Base-by-base conservation (phyloP, 1,284 basidiomycete species). In the Fistulina hepatica region DNA sequence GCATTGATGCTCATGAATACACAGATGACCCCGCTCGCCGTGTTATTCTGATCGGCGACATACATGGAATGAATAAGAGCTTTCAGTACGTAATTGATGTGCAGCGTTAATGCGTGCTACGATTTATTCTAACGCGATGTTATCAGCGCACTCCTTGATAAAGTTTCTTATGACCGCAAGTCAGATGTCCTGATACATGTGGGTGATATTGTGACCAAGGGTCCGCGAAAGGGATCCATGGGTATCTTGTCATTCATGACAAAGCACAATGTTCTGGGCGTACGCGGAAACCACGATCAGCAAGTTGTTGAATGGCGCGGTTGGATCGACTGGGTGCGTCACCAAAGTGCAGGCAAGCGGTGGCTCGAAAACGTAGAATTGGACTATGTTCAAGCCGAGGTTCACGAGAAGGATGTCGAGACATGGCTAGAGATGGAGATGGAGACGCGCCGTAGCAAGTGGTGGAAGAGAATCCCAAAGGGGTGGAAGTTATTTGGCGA, bases 281-380 rank as follows among this genome's bases (percentile, higher is more conserved):
- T 93, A 4, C 74, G 91, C 27, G 91, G 91, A 0, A 95, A 95
- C 53, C 86, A 94, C 52, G 91, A 95, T 60, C 86, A 94, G 52
- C 70, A 71, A 45, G 74, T 91, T 34, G 69, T 93, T 26, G 81
- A 90, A 57, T 93, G 90, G 89, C 69, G 78, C 24, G 64, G 68
- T 2, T 95, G 89, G 88, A 70, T 85, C 41, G 67, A 73, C 21
- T 85, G 81, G 81, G 67, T 74, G 5, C 41, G 47, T 5, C 50
- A 57, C 10, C 53, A 68, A 6, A 56, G 60, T 0, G 71, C 65
- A 10, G 78, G 71, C 4, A 52, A 41, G 17, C 48, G 57, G 13
- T 83, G 77, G 70, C 62, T 83, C 1, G 40, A 53, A 5, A 50
- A 61, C 4, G 46, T 72, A 4, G 61, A 74, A 37, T 43, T 49